Base-by-base conservation (phyloP, 306 rosid species). In the Begonia peltatifolia region DNA sequence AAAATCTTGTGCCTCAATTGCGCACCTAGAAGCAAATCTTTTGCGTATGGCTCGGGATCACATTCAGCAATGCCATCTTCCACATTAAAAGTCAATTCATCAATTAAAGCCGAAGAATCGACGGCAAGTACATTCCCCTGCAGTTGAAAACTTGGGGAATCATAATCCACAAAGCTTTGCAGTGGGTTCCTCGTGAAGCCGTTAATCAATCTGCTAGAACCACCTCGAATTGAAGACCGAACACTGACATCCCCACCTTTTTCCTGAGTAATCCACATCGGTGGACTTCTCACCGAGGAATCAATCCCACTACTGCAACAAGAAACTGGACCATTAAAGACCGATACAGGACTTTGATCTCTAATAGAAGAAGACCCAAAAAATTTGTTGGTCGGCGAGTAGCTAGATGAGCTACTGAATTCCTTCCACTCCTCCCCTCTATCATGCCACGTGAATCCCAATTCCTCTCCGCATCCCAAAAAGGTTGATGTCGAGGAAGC, bases 311-410 rank as follows among this genome's bases (percentile, higher is more conserved):
- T 76, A 47, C 88, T 65, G 55, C 77, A 58, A 41, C 93, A 77
- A 38, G 95, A 86, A 62, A 83, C 77, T 0, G 99, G 96, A 1
- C 94, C 94, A 49, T 90, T 87, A 42, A 85, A 83, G 55, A 85
- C 97, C 9, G 95, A 90, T 9, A 85, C 83, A 2, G 94, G 97
- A 70, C 97, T 90, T 63, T 76, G 80, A 42, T 84, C 95, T 63
- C 81, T 65, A 46, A 74, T 76, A 80, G 77, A 76, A 5, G 77
- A 70, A 58, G 76, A 60, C 23, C 82, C 90, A 16, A 55, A 50
- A n/a, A 76, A 73, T 58, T 92, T 86, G 41, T 76, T 30, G 6
- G 38, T 62, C 47, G 76, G 72, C 14, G 87, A 76, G 54, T 76
- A 86, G 1, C 88, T 72, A 47, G 73, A 90, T 9, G 97, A 80